These are phyloP conservation scores for Pneumocystis carinii DNA, from an alignment of 1,139 yeast genomes.

Conservation along the genomic window DNA sequence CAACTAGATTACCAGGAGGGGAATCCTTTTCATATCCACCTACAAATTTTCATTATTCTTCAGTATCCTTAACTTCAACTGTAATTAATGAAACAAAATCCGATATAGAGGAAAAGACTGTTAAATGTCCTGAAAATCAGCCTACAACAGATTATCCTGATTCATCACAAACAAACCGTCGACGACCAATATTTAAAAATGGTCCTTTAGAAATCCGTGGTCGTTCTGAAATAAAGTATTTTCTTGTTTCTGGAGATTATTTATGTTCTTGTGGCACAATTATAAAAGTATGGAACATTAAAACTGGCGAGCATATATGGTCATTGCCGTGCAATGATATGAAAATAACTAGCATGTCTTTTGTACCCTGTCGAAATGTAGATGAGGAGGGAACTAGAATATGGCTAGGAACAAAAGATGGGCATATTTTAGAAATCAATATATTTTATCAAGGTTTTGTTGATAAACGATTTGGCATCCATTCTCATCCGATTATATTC, in stretches of 20 bases:
- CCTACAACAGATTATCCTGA: constrained; percentile 19
- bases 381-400: constrained; percentile 18
- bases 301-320: constrained; percentile 20
- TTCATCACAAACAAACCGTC: constrained; percentile 24
- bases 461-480: constrained; percentile 21
- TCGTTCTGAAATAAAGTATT: constrained; percentile 20
- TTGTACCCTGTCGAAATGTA: constrained; percentile 13
- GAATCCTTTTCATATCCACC: not conserved
- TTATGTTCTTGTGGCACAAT: constrained; percentile 18
- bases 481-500: constrained; percentile 20
- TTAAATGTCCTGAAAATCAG: not conserved
- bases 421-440: constrained; percentile 23
- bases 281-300: constrained; percentile 19
- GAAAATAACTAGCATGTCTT: constrained; percentile 20
- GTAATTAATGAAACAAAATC: not conserved
- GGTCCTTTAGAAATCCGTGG: constrained; percentile 19
- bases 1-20: not conserved
- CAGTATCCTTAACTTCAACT: not conserved
- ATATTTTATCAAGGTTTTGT: constrained; percentile 14
- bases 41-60: not conserved
- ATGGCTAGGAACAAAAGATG: constrained; percentile 29
- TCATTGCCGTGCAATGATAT: constrained; percentile 18
- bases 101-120: not conserved
- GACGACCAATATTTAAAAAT: constrained; percentile 23
- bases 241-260: constrained; percentile 19